phyloP scores from a whole-genome alignment of 495 filamentous ascomycete species.

The Tuber magnatum region DNA sequence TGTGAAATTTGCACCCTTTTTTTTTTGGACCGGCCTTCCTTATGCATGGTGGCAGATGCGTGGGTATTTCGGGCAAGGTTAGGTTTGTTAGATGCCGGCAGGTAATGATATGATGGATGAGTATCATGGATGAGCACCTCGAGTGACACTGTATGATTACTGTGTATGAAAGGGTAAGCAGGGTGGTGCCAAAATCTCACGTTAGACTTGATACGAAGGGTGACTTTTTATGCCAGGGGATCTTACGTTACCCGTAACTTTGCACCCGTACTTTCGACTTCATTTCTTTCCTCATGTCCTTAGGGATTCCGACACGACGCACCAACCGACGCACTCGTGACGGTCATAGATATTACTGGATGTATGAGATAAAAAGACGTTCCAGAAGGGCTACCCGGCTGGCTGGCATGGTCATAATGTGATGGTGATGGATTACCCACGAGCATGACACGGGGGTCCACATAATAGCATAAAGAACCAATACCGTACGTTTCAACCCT shows the following conservation, averaged over 20 bases:
- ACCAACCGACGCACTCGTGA: not conserved
- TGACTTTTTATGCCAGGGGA: not conserved
- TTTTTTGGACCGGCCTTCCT: not conserved
- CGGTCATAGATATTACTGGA: not conserved
- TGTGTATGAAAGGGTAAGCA: not conserved
- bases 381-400: not conserved
- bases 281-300: not conserved
- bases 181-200: not conserved
- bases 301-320: not conserved
- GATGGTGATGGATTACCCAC: not conserved
- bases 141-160: conserved; percentile 1
- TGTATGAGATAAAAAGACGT: not conserved
- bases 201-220: not conserved
- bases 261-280: not conserved
- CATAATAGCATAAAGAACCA: not conserved
- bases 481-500: not conserved
- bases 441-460: not conserved
- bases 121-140: too few relatives aligned
- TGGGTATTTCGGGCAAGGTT: not conserved
- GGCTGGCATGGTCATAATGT: not conserved
- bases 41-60: not conserved
- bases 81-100: too few relatives aligned
- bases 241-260: not conserved
- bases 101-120: too few relatives aligned
- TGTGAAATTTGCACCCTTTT: not conserved